phyloP scores from a whole-genome alignment of 192 early-diverging fungal genomes.

The Fimicolochytrium jonesii region DNA sequence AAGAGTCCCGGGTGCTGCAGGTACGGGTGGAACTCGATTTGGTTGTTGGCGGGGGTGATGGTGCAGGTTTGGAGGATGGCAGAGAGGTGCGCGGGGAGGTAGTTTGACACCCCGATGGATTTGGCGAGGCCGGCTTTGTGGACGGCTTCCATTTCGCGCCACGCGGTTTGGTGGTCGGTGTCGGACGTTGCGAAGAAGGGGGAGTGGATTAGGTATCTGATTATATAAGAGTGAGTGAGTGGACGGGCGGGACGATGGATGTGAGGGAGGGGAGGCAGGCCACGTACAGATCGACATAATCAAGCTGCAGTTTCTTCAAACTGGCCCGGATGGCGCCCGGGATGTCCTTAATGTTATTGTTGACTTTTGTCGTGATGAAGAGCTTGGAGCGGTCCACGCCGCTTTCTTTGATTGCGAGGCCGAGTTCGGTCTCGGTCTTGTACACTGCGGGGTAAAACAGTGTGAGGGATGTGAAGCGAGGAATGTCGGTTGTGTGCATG shows the following conservation, averaged over 20 bases:
- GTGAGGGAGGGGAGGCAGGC: slow-evolving; percentile 33
- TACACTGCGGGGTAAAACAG: too few species aligned
- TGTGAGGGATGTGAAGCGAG: too few species aligned
- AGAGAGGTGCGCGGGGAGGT: too few species aligned
- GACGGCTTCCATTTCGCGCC: slow-evolving; percentile 73
- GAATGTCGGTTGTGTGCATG: too few species aligned
- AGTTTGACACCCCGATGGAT: slow-evolving; percentile 82
- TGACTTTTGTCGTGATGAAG: slow-evolving; percentile 65
- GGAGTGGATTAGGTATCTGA: not conserved
- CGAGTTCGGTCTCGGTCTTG: slow-evolving; percentile 26
- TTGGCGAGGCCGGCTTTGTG: slow-evolving; percentile 61
- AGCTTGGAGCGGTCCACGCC: slow-evolving; percentile 33
- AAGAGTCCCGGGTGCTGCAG: too few species aligned
- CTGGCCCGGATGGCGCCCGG: slow-evolving; percentile 46
- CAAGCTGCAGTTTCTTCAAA: slow-evolving; percentile 48
- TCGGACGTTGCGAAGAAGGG: not conserved
- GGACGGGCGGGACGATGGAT: too few species aligned
- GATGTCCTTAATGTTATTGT: slow-evolving; percentile 55
- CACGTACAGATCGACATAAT: slow-evolving; percentile 64
- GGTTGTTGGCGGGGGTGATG: not conserved
- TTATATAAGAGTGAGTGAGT: too few species aligned
- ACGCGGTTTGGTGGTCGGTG: slow-evolving; percentile 46
- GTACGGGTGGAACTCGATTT: slow-evolving; percentile 67
- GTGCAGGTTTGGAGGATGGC: slow-evolving; percentile 51
- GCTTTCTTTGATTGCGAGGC: slow-evolving; percentile 20